A percentile compares a stretch with the other conserved stretches of the same genome.
These are phyloP conservation scores for Achaetomiella virescens DNA, from an alignment of 495 filamentous ascomycete species.

Conservation along the genomic window DNA sequence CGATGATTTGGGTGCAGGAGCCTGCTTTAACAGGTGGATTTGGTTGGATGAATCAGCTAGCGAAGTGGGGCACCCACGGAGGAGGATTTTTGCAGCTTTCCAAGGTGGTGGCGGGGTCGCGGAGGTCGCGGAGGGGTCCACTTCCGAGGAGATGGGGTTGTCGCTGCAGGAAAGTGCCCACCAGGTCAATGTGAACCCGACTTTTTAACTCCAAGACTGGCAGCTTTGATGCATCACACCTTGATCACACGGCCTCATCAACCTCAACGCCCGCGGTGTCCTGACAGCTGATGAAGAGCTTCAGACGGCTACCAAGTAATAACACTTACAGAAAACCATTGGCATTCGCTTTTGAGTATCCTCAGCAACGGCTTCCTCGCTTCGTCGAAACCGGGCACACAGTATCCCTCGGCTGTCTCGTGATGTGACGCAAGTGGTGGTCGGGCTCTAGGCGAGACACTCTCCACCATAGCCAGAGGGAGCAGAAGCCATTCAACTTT, in stretches of 20 bases:
- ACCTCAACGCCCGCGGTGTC: too few relatives aligned
- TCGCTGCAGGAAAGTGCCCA: slow-evolving; percentile 15
- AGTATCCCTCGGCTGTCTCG: slow-evolving; percentile 9
- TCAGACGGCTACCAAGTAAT: too few relatives aligned
- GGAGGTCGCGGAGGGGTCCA: slow-evolving; percentile 24
- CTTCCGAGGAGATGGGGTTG: slow-evolving; percentile 16
- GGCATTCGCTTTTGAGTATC: too few relatives aligned
- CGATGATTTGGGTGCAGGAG: slow-evolving; percentile 37
- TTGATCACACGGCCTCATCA: too few relatives aligned
- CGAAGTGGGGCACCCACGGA: slow-evolving; percentile 20
- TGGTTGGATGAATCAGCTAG: slow-evolving; percentile 41
- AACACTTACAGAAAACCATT: too few relatives aligned
- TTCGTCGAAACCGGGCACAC: too few relatives aligned
- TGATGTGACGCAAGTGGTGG: slow-evolving; percentile 23
- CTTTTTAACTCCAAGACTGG: too few relatives aligned
- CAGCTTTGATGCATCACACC: too few relatives aligned
- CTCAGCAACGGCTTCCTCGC: too few relatives aligned
- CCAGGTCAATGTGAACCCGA: slow-evolving; percentile 10
- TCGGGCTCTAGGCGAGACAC: slow-evolving; percentile 18
- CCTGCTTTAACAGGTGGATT: slow-evolving; percentile 32
- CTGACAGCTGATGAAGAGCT: too few relatives aligned
- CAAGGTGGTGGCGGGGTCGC: too few relatives aligned
- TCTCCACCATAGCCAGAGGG: too few relatives aligned
- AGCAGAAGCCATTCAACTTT: not conserved
- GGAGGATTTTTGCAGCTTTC: slow-evolving; percentile 15